phyloP scores from a whole-genome alignment of 805 yeast species.

The Zygosaccharomyces bisporus region DNA sequence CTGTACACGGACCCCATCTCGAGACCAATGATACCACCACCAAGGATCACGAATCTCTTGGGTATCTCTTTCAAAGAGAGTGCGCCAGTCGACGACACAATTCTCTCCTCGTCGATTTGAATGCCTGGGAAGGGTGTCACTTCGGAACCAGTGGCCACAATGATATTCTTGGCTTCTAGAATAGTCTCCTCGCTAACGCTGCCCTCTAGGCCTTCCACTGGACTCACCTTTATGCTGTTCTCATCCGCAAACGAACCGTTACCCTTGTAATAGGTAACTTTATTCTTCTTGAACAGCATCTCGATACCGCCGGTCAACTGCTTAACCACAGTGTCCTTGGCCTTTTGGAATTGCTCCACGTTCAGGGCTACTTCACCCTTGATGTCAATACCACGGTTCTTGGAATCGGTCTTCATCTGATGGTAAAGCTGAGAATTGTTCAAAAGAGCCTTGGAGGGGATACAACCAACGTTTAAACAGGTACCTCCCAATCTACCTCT shows the following conservation, averaged over 20 bases:
- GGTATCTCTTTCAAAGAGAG: constrained; percentile 84
- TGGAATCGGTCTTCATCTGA: constrained; percentile 79
- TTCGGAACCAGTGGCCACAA: constrained; percentile 98
- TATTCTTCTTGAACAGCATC: constrained; percentile 90
- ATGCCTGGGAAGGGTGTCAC: constrained; percentile 99
- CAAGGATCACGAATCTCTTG: constrained; percentile 85
- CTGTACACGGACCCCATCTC: constrained; percentile 99
- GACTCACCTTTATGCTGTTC: constrained; percentile 71
- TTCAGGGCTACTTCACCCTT: constrained; percentile 65
- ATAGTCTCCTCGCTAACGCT: constrained; percentile 57
- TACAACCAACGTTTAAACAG: constrained; percentile 97
- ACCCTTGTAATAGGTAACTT: constrained; percentile 93
- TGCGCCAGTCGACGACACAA: constrained; percentile 94
- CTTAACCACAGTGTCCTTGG: constrained; percentile 86
- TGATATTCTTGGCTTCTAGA: constrained; percentile 78
- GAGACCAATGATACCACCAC: constrained; percentile 99
- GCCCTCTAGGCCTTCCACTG: constrained; percentile 79
- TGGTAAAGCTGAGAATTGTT: constrained; percentile 94
- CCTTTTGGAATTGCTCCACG: constrained; percentile 76
- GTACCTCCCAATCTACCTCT: constrained; percentile 98
- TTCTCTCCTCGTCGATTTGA: constrained; percentile 92
- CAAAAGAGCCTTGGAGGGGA: constrained; percentile 92
- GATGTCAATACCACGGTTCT: constrained; percentile 85
- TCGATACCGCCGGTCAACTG: constrained; percentile 94
- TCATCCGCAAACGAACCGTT: constrained; percentile 83